Evolutionary conservation across 805 yeast species (phyloP).

Genomic region (Candida xiaguanensis): DNA sequence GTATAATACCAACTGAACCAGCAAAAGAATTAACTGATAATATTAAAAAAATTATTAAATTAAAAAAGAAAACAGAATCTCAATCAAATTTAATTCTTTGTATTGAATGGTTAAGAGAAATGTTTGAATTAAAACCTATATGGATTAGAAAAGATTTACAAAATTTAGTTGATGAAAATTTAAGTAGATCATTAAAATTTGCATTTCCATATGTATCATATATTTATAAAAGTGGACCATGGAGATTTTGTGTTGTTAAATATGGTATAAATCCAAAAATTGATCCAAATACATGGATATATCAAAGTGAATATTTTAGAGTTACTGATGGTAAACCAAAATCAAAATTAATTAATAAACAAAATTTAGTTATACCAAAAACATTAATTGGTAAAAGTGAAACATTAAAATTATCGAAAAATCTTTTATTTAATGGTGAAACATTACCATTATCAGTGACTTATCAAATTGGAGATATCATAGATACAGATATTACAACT

Average conservation of each 20-base stretch:
- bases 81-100: constrained; percentile 17
- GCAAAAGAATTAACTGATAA: constrained; percentile 43
- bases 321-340: constrained; percentile 26
- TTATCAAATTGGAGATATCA: constrained; percentile 75
- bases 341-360: background rate
- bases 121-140: constrained; percentile 72
- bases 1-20: constrained; percentile 46
- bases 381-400: constrained; percentile 6
- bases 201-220: constrained; percentile 85
- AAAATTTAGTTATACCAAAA: background rate
- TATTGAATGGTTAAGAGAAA: constrained; percentile 35
- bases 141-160: constrained; percentile 79
- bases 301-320: constrained; percentile 85
- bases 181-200: constrained; percentile 50
- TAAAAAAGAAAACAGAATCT: constrained; percentile 21
- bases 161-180: constrained; percentile 48
- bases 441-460: constrained; percentile 65
- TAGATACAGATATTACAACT: constrained; percentile 55
- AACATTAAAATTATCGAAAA: constrained; percentile 23
- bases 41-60: constrained; percentile 24
- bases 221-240: constrained; percentile 85
- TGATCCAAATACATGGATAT: constrained; percentile 51
- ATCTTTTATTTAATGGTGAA: constrained; percentile 67
- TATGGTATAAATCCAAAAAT: constrained; percentile 75
- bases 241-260: constrained; percentile 81